These are phyloP conservation scores for Moricandia arvensis DNA, from an alignment of 345 rosid species.

Conservation along the genomic window DNA sequence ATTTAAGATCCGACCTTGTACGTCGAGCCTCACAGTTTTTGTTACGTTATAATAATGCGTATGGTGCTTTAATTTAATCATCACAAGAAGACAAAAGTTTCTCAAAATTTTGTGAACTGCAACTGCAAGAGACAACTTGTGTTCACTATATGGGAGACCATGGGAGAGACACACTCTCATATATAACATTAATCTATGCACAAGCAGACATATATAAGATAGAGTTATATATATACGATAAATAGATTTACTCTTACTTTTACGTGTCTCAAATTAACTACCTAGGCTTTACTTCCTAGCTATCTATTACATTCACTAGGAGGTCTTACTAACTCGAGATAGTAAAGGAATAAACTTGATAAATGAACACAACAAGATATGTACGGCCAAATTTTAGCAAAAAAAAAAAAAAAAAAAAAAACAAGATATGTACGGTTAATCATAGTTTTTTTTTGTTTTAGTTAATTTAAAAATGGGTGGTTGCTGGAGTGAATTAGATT, in stretches of 20 bases:
- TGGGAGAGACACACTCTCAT: neutral
- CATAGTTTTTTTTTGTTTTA: neutral
- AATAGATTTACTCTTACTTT: neutral
- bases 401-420: too few relatives aligned
- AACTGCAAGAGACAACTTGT: conserved; percentile 26
- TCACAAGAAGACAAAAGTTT: conserved; percentile 26
- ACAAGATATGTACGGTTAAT: neutral
- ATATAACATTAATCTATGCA: neutral
- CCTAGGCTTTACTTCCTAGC: neutral
- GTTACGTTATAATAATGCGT: conserved; percentile 8
- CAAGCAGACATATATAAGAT: neutral
- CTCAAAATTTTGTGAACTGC: conserved; percentile 19
- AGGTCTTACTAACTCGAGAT: neutral
- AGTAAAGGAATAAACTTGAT: neutral
- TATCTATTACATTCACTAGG: neutral
- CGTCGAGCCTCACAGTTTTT: conserved; percentile 31
- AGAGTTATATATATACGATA: neutral
- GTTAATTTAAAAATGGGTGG: neutral
- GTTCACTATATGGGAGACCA: conserved; percentile 39
- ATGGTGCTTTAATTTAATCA: neutral
- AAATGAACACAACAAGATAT: neutral
- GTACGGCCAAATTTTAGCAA: too few relatives aligned
- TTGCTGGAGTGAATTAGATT: neutral
- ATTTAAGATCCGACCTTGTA: conserved; percentile 37
- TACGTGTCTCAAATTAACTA: neutral